Evolutionary conservation across 768 basidiomycete genomes (phyloP).

Genomic region (Termitomyces sp.): DNA sequence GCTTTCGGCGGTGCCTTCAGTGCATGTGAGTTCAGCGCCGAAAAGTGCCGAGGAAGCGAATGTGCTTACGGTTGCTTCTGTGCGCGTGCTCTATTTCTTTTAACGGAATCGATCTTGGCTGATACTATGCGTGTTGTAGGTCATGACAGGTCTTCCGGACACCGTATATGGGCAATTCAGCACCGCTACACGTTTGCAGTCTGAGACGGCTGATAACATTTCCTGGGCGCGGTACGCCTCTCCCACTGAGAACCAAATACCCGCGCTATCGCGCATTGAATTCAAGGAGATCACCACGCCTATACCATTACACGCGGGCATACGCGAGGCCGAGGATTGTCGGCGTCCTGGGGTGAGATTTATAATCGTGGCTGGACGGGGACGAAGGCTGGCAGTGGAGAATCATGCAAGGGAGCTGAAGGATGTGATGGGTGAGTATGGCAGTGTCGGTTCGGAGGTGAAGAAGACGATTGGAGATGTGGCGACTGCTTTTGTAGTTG

Average conservation of each 20-base stretch:
- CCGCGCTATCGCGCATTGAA: constrained; percentile 51
- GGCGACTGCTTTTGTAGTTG: constrained; percentile 67
- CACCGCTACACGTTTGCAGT: constrained; percentile 65
- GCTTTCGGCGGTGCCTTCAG: constrained; percentile 20
- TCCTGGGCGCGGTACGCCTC: constrained; percentile 62
- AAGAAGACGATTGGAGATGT: constrained; percentile 85
- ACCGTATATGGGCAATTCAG: constrained; percentile 64
- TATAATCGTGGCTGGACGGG: constrained; percentile 69
- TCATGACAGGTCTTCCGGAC: constrained; percentile 47
- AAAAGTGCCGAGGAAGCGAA: constrained; percentile 31
- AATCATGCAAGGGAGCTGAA: constrained; percentile 70
- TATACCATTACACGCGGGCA: constrained; percentile 52
- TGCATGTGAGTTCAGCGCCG: constrained; percentile 18
- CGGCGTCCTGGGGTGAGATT: constrained; percentile 29
- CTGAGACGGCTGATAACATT: constrained; percentile 81
- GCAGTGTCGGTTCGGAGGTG: constrained; percentile 54
- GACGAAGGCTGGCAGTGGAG: constrained; percentile 66
- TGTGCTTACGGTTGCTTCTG: constrained; percentile 42
- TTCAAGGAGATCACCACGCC: constrained; percentile 58
- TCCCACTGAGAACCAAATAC: constrained; percentile 6
- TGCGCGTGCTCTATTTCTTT: constrained; percentile 23
- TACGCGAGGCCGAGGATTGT: constrained; percentile 36
- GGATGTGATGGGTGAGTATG: constrained; percentile 53
- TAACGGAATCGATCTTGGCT: not conserved
- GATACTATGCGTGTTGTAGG: constrained; percentile 10